Evolutionary conservation across 2,329 filamentous ascomycete species (phyloP), one percentile per base, ranked within the genome.

Genomic region (Fusarium sp.): DNA sequence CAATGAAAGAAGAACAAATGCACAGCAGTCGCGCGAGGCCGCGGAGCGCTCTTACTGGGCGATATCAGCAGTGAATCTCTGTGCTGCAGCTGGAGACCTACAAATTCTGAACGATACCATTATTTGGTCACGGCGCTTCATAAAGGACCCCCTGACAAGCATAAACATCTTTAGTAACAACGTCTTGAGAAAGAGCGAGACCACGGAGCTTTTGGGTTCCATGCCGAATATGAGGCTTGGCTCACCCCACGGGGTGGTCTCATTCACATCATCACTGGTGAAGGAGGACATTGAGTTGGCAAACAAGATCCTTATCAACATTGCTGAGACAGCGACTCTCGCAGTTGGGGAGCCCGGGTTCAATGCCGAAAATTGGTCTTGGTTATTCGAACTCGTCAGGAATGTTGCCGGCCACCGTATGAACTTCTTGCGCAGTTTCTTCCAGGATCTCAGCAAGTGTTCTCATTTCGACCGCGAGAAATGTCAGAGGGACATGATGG

Each of bases 61-160:
- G 10, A 64, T 47, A 36, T 71, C 74, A 10, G 70, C 77, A 0
- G 21, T 78, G 17, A 65, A 67, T 25, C 64, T 78, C 1, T 71
- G 67, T 10, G 64, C 77, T 4, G 74, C 75, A 5, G 40, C 60
- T 3, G 71, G 71, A 3, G 72, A 75, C 18, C 21, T 75, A 4
- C 65, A 71, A 5, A 42, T 69, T 0, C 43, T 77, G 4, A 48
- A 52, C 7, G 69, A 74, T 6, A 72, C 71, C 1, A 29, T 76
- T 4, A 20, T 63, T 0, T 78, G 76, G 77, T 73, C 73, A 1
- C 62, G 65, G 5, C 72, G 76, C 2, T 78, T 75, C 40, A 72
- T 73, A 48, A 76, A 73, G 20, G 76, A 78, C 33, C 31, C 63
- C 2, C 39, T 67, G 3, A 59, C 67, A 0, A 47, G 61, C 2